Conservation (phyloP, 345 rosid genomes). For the Limnanthes douglasii region DNA sequence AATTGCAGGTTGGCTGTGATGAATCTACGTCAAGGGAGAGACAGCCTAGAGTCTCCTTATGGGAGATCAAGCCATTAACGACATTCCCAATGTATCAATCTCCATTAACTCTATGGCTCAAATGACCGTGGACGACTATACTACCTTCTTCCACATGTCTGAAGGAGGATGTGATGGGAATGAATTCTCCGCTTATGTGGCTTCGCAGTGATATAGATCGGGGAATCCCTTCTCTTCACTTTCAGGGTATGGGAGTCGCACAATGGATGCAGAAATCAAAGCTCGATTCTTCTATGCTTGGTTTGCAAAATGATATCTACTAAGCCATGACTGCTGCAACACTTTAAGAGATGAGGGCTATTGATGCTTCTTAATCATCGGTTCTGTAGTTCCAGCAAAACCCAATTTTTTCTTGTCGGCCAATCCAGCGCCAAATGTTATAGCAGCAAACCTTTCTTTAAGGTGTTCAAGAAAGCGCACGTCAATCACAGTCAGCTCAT, state of each 20-base stretch:
- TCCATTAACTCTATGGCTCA: slow-evolving; percentile 83
- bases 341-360: slow-evolving; percentile 70
- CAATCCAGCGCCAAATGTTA: slow-evolving; percentile 49
- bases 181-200: slow-evolving; percentile 71
- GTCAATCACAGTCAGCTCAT: slow-evolving; percentile 22
- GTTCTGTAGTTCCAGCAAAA: slow-evolving; percentile 72
- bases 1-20: slow-evolving; percentile 95
- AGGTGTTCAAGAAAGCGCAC: too few relatives aligned
- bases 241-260: slow-evolving; percentile 62
- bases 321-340: slow-evolving; percentile 96
- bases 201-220: too few relatives aligned
- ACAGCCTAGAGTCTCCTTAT: slow-evolving; percentile 93
- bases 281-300: slow-evolving; percentile 59
- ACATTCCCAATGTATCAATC: slow-evolving; percentile 98
- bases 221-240: slow-evolving; percentile 49
- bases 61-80: slow-evolving; percentile 97
- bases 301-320: slow-evolving; percentile 71
- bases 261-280: slow-evolving; percentile 94
- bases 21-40: slow-evolving; percentile 97
- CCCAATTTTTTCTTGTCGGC: slow-evolving; percentile 36
- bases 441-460: slow-evolving; percentile 49
- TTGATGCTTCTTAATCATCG: too few relatives aligned
- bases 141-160: slow-evolving; percentile 61
- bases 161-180: slow-evolving; percentile 61
- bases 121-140: slow-evolving; percentile 96